These are phyloP conservation scores for Fusarium chlamydosporum DNA, from an alignment of 2,329 filamentous ascomycete genomes.

Conservation along the genomic window DNA sequence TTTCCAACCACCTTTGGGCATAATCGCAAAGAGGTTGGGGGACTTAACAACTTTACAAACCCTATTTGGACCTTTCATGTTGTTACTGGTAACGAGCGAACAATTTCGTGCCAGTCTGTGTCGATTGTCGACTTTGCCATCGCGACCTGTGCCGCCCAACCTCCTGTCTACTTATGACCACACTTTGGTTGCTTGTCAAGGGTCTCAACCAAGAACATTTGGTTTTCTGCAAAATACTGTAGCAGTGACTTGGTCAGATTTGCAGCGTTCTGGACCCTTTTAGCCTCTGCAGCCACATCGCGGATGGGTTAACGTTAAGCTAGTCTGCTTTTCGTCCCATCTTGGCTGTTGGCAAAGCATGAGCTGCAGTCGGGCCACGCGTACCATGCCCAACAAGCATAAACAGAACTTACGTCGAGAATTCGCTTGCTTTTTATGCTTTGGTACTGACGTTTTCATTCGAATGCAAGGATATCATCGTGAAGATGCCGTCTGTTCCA, in stretches of 20 bases:
- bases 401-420: background rate
- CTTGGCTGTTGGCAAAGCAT: constrained; percentile 5
- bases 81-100: background rate
- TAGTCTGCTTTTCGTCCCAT: constrained; percentile 9
- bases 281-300: constrained; percentile 23
- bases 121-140: background rate
- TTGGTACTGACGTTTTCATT: constrained; percentile 11
- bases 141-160: background rate
- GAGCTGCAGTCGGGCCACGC: constrained; percentile 17
- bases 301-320: constrained; percentile 6
- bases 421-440: background rate
- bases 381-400: constrained; percentile 14
- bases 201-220: background rate
- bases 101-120: background rate
- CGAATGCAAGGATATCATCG: background rate
- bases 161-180: background rate
- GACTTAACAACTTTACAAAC: constrained; percentile 5
- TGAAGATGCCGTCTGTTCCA: constrained; percentile 13
- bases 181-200: background rate
- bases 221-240: constrained; percentile 2
- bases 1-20: constrained; percentile 19
- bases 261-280: constrained; percentile 14
- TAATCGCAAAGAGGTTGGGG: constrained; percentile 12
- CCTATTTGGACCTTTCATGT: constrained; percentile 7
- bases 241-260: constrained; percentile 2